Conservation (phyloP, 352 stramenopile species). For the Pythium volutum region DNA sequence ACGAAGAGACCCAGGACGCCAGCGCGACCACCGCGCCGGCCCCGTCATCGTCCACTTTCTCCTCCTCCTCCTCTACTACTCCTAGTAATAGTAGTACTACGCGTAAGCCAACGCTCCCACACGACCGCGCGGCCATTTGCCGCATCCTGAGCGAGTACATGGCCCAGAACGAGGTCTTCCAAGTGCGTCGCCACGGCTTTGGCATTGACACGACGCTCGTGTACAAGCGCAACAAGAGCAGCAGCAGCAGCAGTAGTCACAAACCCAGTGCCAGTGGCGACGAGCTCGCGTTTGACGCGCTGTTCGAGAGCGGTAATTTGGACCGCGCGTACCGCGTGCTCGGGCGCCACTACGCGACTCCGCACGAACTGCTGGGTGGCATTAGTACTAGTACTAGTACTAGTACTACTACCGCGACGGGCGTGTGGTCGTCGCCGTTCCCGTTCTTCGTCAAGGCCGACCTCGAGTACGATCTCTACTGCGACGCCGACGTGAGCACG, state of each 20-base stretch:
- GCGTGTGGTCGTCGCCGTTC: slow-evolving; percentile 31
- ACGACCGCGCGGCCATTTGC: slow-evolving; percentile 34
- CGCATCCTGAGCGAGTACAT: slow-evolving; percentile 65
- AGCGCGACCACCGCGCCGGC: not conserved
- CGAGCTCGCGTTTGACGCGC: slow-evolving; percentile 52
- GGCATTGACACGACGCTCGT: slow-evolving; percentile 52
- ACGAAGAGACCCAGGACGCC: slow-evolving; percentile 34
- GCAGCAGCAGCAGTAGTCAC: too few species aligned
- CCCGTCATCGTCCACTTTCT: not conserved
- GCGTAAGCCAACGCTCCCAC: not conserved
- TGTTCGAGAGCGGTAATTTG: slow-evolving; percentile 81
- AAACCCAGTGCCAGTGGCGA: slow-evolving; percentile 21
- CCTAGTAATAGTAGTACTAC: too few species aligned
- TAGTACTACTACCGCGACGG: too few species aligned
- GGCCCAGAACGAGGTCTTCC: slow-evolving; percentile 61
- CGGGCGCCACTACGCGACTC: slow-evolving; percentile 49
- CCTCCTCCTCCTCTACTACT: too few species aligned
- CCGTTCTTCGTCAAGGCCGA: slow-evolving; percentile 56
- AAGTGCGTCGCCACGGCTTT: slow-evolving; percentile 55
- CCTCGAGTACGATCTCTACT: slow-evolving; percentile 74
- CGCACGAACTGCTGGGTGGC: slow-evolving; percentile 30
- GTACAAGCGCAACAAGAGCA: slow-evolving; percentile 63
- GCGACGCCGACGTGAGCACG: slow-evolving; percentile 66
- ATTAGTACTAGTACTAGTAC: too few species aligned
- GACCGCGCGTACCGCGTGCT: slow-evolving; percentile 62